A percentile compares a stretch with the other conserved stretches of the same genome.
These are phyloP conservation scores for Aspergillus ochraceus DNA, from an alignment of 2,329 filamentous ascomycete genomes.

Conservation along the genomic window DNA sequence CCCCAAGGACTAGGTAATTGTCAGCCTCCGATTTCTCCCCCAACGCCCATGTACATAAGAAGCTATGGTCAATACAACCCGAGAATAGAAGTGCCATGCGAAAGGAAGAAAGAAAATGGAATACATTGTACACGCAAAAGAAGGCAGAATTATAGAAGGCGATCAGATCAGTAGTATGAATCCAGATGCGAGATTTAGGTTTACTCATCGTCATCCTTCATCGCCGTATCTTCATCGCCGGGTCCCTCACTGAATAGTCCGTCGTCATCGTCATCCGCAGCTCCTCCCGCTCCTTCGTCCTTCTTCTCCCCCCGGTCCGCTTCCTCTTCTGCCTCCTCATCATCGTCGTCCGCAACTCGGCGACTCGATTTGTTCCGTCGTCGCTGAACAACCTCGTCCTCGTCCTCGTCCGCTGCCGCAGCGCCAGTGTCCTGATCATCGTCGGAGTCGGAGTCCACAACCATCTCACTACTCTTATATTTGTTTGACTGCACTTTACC, in stretches of 20 bases:
- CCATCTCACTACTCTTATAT: constrained; percentile 82
- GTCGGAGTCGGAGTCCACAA: constrained; percentile 69
- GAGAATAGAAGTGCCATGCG: constrained; percentile 9
- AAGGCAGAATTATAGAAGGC: constrained; percentile 2
- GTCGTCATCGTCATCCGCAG: constrained; percentile 29
- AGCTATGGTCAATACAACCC: background rate
- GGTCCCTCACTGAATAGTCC: constrained; percentile 37
- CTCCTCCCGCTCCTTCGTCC: constrained; percentile 14
- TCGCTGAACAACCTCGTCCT: constrained; percentile 31
- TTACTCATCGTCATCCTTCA: constrained; percentile 37
- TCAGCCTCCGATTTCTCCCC: constrained; percentile 1
- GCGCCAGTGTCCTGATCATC: constrained; percentile 14
- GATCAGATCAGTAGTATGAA: background rate
- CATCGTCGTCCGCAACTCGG: constrained; percentile 41
- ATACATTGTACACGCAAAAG: constrained; percentile 4
- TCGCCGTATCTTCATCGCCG: constrained; percentile 34
- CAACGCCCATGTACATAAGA: constrained; percentile 8
- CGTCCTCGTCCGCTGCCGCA: constrained; percentile 50
- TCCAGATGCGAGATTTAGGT: background rate
- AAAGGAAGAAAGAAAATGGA: constrained; percentile 14
- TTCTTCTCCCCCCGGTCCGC: constrained; percentile 32
- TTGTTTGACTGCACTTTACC: constrained; percentile 54
- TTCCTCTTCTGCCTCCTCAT: constrained; percentile 50
- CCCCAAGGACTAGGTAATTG: background rate
- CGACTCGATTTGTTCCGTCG: constrained; percentile 34